Percentiles rank a stretch among this genome's conserved stretches.
phyloP scores from a whole-genome alignment of 352 stramenopile genomes.

The Pythium dissimile region DNA sequence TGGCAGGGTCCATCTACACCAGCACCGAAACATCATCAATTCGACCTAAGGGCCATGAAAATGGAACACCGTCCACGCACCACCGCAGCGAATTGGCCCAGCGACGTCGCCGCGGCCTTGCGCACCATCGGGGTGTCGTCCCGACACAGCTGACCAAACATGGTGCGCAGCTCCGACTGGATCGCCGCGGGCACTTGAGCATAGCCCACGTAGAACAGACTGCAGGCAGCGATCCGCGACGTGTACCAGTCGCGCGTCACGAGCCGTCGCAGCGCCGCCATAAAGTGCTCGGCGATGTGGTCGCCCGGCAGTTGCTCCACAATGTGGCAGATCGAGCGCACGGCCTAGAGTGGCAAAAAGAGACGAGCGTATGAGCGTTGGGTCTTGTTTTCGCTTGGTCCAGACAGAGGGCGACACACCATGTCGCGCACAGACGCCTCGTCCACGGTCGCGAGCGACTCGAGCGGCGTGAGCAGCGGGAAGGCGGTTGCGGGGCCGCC shows the following conservation, averaged over 20 bases:
- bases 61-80: slow-evolving; percentile 22
- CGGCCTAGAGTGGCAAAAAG: slow-evolving; percentile 40
- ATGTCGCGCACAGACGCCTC: slow-evolving; percentile 94
- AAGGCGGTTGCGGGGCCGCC: slow-evolving; percentile 87
- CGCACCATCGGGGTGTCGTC: slow-evolving; percentile 98
- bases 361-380: neutral
- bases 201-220: slow-evolving; percentile 79
- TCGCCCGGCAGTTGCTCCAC: slow-evolving; percentile 81
- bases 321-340: slow-evolving; percentile 88
- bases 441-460: slow-evolving; percentile 91
- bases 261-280: slow-evolving; percentile 91
- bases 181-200: slow-evolving; percentile 44
- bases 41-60: neutral
- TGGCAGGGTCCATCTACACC: slow-evolving; percentile 57
- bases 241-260: slow-evolving; percentile 95
- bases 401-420: slow-evolving; percentile 20
- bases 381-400: neutral
- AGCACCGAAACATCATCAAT: neutral
- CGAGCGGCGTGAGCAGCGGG: slow-evolving; percentile 92
- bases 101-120: slow-evolving; percentile 83
- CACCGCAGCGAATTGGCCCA: slow-evolving; percentile 85
- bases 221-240: slow-evolving; percentile 82
- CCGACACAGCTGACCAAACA: slow-evolving; percentile 93
- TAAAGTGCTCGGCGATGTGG: slow-evolving; percentile 89
- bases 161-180: slow-evolving; percentile 78